Evolutionary conservation across 768 basidiomycete species (phyloP), one percentile per base, ranked within the genome.

Genomic region (Phanerochaete carnosa): DNA sequence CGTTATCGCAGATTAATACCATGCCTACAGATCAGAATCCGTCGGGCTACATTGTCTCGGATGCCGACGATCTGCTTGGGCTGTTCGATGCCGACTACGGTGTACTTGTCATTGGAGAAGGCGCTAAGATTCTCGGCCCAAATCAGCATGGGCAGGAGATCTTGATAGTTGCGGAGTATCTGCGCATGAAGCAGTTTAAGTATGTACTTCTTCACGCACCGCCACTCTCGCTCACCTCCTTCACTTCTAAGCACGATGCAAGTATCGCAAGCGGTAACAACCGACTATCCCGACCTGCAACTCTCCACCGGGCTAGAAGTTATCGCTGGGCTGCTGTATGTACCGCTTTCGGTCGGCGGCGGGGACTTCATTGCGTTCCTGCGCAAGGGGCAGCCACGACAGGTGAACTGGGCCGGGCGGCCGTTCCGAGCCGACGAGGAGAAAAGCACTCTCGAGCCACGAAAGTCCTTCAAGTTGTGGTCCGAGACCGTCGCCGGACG

Each of bases 341-440:
- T 93, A 0, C 91, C 92, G 1, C 75, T 93, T 1, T 90, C 90
- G 0, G 78, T 77, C 43, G 82, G 80, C 11, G 90, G 91, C 0
- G 81, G 84, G 45, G 91, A 94, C 68, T 93, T 93, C 66, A 90
- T 94, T 60, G 87, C 86, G 15, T 88, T 94, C 66, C 73, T 92
- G 30, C 81, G 91, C n/a, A 85, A 84, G 63, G 89, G 90, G 3
- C 89, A 92, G 72, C 77, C 77, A 25, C 78, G 80, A n/a, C 77
- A 88, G 59, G 84, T 92, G 1, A 80, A 83, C 54, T 92, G 91
- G 90, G 92, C 91, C 0, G 92, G 92, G 0, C 85, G 84, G 62
- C 90, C 91, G 0, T 80, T 81, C 73, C 80, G 80, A 60, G 69
- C 78, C 39, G 77, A 70, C 7, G 69, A 50, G 54, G 66, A 33